These are phyloP conservation scores for Picea engelmannii DNA, from an alignment of 83 land plant genomes.

Conservation along the genomic window DNA sequence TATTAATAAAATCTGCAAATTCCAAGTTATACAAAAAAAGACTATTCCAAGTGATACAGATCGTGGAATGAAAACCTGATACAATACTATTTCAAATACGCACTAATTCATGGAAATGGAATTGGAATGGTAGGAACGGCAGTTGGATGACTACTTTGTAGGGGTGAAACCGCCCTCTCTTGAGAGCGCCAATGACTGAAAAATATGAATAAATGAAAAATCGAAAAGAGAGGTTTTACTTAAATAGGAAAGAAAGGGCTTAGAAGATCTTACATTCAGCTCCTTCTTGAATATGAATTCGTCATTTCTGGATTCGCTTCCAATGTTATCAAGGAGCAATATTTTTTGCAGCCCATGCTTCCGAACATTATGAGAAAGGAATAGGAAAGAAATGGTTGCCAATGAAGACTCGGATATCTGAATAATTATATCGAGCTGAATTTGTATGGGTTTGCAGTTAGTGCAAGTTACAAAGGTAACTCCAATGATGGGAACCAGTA, in stretches of 20 bases:
- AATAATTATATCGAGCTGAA: slow-evolving; percentile 62
- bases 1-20: too few species aligned
- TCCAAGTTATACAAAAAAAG: neutral
- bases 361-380: slow-evolving; percentile 53
- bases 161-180: neutral
- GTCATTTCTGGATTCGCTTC: slow-evolving; percentile 63
- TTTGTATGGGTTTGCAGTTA: slow-evolving; percentile 39
- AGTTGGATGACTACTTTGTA: too few species aligned
- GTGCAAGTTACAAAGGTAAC: slow-evolving; percentile 56
- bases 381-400: slow-evolving; percentile 69
- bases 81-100: too few species aligned
- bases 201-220: neutral
- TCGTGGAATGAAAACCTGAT: too few species aligned
- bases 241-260: neutral
- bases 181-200: neutral
- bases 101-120: too few species aligned
- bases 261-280: slow-evolving; percentile 52
- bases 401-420: slow-evolving; percentile 73
- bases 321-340: slow-evolving; percentile 77
- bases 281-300: slow-evolving; percentile 53
- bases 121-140: too few species aligned
- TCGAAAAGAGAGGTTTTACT: neutral
- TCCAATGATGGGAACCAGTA: slow-evolving; percentile 57
- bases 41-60: neutral
- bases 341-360: slow-evolving; percentile 69